phyloP scores from a whole-genome alignment of 73 alveolate genomes.

The Tetrahymena malaccensis region DNA sequence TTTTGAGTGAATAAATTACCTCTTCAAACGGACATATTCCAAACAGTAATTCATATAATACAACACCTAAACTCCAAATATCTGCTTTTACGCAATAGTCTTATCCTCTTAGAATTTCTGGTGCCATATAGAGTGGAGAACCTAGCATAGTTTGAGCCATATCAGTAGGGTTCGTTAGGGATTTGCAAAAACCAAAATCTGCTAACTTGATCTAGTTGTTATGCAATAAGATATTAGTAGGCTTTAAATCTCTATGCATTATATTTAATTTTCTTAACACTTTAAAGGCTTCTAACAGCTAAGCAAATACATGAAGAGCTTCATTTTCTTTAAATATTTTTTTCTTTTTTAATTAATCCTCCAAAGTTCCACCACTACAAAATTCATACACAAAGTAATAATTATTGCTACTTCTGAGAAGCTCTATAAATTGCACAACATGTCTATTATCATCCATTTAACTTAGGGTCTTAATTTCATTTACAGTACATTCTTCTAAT shows the following conservation, averaged over 20 bases:
- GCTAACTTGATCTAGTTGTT: slow-evolving; percentile 23
- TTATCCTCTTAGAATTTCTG: slow-evolving; percentile 41
- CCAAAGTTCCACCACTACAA: slow-evolving; percentile 41
- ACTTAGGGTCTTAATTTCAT: slow-evolving; percentile 22
- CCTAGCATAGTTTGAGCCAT: slow-evolving; percentile 40
- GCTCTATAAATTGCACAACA: slow-evolving; percentile 27
- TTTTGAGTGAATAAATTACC: background rate
- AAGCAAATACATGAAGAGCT: slow-evolving; percentile 2
- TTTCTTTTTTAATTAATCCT: slow-evolving; percentile 2
- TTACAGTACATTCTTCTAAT: slow-evolving; percentile 27
- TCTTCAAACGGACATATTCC: slow-evolving; percentile 46
- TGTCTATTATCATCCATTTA: slow-evolving; percentile 8
- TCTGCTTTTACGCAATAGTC: slow-evolving; percentile 26
- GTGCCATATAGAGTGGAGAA: slow-evolving; percentile 42
- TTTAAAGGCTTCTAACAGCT: slow-evolving; percentile 24
- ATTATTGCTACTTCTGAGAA: slow-evolving; percentile 10
- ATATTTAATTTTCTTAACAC: slow-evolving; percentile 16
- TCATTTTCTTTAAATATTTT: slow-evolving; percentile 25
- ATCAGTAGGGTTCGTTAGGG: slow-evolving; percentile 18
- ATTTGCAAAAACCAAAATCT: slow-evolving; percentile 43
- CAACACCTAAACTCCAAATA: slow-evolving; percentile 44
- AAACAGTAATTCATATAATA: slow-evolving; percentile 24
- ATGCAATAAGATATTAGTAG: slow-evolving; percentile 29
- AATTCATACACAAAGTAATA: slow-evolving; percentile 34
- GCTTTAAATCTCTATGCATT: slow-evolving; percentile 40